Conservation (phyloP, 2,329 filamentous ascomycete species). For the Gaeumannomyces tritici region DNA sequence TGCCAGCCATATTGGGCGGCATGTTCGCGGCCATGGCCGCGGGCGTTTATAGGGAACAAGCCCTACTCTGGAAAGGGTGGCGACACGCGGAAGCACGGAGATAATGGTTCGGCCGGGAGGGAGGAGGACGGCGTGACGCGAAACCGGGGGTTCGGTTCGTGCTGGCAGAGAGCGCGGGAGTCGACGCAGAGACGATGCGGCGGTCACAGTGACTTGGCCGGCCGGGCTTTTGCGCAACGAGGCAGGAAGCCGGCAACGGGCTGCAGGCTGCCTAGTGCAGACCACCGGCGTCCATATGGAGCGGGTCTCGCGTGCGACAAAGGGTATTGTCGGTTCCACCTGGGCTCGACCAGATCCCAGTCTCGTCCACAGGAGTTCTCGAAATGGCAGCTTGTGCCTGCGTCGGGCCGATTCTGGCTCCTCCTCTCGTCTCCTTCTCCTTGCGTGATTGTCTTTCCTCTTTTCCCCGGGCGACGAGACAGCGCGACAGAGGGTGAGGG, state of each 20-base stretch:
- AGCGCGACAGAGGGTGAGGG: not conserved
- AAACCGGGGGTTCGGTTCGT: not conserved
- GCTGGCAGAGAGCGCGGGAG: not conserved
- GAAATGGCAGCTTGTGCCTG: not conserved
- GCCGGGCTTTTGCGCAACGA: not conserved
- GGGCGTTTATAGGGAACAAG: not conserved
- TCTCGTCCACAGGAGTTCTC: not conserved
- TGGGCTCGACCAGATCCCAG: not conserved
- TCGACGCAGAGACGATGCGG: not conserved
- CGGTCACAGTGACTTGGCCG: not conserved
- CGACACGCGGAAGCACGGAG: not conserved
- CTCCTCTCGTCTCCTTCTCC: not conserved
- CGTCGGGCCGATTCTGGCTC: not conserved
- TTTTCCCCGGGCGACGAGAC: not conserved
- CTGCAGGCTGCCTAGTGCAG: constrained; percentile 4
- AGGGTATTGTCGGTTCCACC: not conserved
- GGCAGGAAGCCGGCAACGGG: constrained; percentile 2
- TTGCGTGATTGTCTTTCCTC: not conserved
- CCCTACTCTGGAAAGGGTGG: not conserved
- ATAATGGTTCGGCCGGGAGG: not conserved
- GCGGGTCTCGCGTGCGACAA: constrained; percentile 1
- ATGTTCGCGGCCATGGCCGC: constrained; percentile 53
- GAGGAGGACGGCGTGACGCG: not conserved
- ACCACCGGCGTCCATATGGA: constrained; percentile 1
- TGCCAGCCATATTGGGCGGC: constrained; percentile 29